These are phyloP conservation scores for Claviceps quebecensis DNA, from an alignment of 2,329 filamentous ascomycete genomes.

Conservation along the genomic window DNA sequence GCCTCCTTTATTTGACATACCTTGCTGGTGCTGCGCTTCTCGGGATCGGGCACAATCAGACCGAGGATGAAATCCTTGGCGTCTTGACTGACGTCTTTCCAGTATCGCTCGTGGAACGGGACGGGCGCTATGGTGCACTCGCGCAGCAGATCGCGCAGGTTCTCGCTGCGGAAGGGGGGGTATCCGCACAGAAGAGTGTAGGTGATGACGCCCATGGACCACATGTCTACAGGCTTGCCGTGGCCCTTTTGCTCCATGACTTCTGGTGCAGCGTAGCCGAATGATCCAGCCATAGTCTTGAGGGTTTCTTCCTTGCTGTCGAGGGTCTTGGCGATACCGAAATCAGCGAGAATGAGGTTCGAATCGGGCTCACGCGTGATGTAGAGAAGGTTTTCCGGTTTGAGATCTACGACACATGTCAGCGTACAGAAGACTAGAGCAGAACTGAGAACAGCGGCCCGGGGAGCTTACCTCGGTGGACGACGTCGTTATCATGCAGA, in stretches of 20 bases:
- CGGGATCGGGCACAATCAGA: slow-evolving; percentile 66
- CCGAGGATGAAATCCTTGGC: slow-evolving; percentile 86
- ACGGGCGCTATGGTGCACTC: slow-evolving; percentile 77
- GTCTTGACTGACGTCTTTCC: slow-evolving; percentile 91
- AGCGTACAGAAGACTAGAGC: neutral
- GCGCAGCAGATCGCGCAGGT: slow-evolving; percentile 80
- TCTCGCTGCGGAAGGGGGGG: slow-evolving; percentile 94
- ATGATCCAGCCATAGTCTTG: slow-evolving; percentile 96
- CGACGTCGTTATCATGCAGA: slow-evolving; percentile 85
- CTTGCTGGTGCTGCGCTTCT: slow-evolving; percentile 63
- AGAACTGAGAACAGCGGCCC: neutral
- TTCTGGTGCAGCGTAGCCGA: slow-evolving; percentile 93
- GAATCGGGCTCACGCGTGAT: slow-evolving; percentile 65
- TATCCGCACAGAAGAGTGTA: slow-evolving; percentile 97
- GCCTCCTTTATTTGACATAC: slow-evolving; percentile 28
- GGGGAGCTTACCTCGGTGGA: slow-evolving; percentile 62
- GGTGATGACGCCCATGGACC: slow-evolving; percentile 96
- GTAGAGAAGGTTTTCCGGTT: slow-evolving; percentile 95
- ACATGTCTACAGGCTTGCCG: slow-evolving; percentile 98
- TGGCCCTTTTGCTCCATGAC: slow-evolving; percentile 97
- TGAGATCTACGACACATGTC: slow-evolving; percentile 55
- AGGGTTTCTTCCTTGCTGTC: slow-evolving; percentile 82
- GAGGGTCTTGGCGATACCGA: slow-evolving; percentile 97
- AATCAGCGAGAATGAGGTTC: slow-evolving; percentile 85
- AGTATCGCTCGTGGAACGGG: slow-evolving; percentile 94